Evolutionary conservation across 1,284 basidiomycete species (phyloP).

Genomic region (Phellopilus nigrolimitatus): DNA sequence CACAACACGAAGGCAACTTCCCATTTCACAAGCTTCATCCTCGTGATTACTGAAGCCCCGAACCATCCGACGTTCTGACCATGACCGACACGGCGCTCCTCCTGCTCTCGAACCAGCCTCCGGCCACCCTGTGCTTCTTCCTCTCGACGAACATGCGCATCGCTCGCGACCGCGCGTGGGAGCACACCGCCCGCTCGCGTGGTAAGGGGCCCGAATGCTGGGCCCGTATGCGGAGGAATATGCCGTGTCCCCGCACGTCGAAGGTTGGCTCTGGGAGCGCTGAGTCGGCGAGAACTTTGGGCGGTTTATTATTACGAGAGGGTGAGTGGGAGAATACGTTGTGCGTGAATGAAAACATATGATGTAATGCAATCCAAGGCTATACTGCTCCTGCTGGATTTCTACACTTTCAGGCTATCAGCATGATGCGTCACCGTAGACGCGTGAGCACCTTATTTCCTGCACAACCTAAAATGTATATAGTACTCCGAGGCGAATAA

Average conservation of each 20-base stretch:
- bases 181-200: constrained; percentile 74
- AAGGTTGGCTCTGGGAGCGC: constrained; percentile 33
- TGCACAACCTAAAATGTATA: too few relatives aligned
- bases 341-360: neutral
- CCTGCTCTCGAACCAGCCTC: constrained; percentile 68
- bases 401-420: constrained; percentile 71
- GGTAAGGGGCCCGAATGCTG: constrained; percentile 81
- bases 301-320: constrained; percentile 45
- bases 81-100: constrained; percentile 73
- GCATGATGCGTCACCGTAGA: constrained; percentile 65
- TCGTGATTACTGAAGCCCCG: too few relatives aligned
- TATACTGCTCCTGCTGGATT: constrained; percentile 60
- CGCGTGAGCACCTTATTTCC: constrained; percentile 42
- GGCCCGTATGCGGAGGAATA: constrained; percentile 86
- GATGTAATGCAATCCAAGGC: constrained; percentile 36
- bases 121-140: constrained; percentile 73
- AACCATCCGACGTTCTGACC: too few relatives aligned
- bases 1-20: constrained; percentile 50
- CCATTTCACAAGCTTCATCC: neutral
- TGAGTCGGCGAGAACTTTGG: constrained; percentile 46
- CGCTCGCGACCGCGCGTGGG: constrained; percentile 72
- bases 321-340: constrained; percentile 31
- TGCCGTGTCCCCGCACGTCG: constrained; percentile 57
- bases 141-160: constrained; percentile 73
- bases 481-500: constrained; percentile 81